Evolutionary conservation across 352 stramenopile species (phyloP).

Genomic region (Phytophthora vignae): DNA sequence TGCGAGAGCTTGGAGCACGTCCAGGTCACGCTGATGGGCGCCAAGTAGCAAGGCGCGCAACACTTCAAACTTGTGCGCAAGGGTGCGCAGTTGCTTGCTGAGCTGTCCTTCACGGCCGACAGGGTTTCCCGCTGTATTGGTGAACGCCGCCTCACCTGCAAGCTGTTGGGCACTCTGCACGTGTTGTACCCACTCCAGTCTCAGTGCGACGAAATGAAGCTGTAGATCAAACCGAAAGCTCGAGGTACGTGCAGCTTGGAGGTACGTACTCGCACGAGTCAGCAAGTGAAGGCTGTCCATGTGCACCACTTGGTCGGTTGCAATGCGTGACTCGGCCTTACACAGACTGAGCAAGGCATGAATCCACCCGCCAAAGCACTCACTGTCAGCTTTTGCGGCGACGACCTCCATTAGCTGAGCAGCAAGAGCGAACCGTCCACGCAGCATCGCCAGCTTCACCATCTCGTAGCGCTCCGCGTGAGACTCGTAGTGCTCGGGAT

Average conservation of each 20-base stretch:
- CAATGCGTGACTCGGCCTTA: slow-evolving; percentile 44
- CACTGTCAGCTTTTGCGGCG: slow-evolving; percentile 35
- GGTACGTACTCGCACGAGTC: slow-evolving; percentile 30
- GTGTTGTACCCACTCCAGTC: slow-evolving; percentile 51
- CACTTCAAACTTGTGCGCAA: slow-evolving; percentile 33
- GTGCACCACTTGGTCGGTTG: slow-evolving; percentile 24
- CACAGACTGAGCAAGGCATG: slow-evolving; percentile 42
- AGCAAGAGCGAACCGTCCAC: slow-evolving; percentile 41
- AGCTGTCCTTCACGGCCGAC: slow-evolving; percentile 36
- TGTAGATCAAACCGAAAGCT: slow-evolving; percentile 60
- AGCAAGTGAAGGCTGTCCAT: slow-evolving; percentile 44
- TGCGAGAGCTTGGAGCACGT: slow-evolving; percentile 34
- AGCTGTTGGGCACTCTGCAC: slow-evolving; percentile 56
- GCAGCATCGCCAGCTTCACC: slow-evolving; percentile 49
- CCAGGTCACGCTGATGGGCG: slow-evolving; percentile 34
- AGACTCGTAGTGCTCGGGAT: slow-evolving; percentile 31
- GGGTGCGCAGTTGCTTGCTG: slow-evolving; percentile 30
- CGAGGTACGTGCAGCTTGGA: slow-evolving; percentile 47
- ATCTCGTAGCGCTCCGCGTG: slow-evolving; percentile 58
- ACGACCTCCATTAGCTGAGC: slow-evolving; percentile 37
- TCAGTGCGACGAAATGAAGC: slow-evolving; percentile 43
- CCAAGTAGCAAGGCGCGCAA: slow-evolving; percentile 47
- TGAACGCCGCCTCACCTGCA: slow-evolving; percentile 50
- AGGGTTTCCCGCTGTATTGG: slow-evolving; percentile 30
- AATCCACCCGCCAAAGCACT: slow-evolving; percentile 62